Conservation (phyloP, 2,329 filamentous ascomycete genomes). For the Ascochyta fabae region DNA sequence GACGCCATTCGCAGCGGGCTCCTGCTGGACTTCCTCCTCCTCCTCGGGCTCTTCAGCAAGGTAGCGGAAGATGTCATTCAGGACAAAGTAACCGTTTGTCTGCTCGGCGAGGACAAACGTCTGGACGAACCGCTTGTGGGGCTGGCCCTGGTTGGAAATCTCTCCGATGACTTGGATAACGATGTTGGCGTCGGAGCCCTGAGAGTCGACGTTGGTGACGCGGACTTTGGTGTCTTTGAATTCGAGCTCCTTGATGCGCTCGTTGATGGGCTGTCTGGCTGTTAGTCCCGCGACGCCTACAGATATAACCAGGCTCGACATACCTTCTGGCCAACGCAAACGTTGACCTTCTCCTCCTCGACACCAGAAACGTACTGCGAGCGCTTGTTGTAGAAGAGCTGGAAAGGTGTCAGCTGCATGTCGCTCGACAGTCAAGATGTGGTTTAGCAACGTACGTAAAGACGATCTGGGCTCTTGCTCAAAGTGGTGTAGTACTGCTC, state of each 20-base stretch:
- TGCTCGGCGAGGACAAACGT: slow-evolving; percentile 97
- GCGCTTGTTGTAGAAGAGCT: slow-evolving; percentile 93
- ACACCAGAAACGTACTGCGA: slow-evolving; percentile 93
- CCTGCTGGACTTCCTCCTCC: slow-evolving; percentile 52
- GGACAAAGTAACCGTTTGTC: slow-evolving; percentile 94
- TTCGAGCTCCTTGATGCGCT: slow-evolving; percentile 89
- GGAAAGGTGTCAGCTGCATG: slow-evolving; percentile 27
- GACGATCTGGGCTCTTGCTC: slow-evolving; percentile 91
- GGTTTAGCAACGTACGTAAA: slow-evolving; percentile 63
- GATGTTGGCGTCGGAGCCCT: slow-evolving; percentile 90
- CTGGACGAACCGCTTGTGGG: slow-evolving; percentile 95
- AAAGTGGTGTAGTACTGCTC: slow-evolving; percentile 99
- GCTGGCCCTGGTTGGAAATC: slow-evolving; percentile 90
- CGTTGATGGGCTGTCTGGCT: slow-evolving; percentile 77
- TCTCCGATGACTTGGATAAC: slow-evolving; percentile 98
- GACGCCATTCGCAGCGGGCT: slow-evolving; percentile 44
- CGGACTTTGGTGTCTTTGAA: slow-evolving; percentile 99
- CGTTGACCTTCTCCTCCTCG: slow-evolving; percentile 86
- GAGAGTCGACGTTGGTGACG: slow-evolving; percentile 96
- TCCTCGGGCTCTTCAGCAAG: slow-evolving; percentile 84
- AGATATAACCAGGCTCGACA: slow-evolving; percentile 40
- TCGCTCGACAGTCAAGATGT: neutral
- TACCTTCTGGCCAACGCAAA: slow-evolving; percentile 88
- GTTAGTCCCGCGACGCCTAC: slow-evolving; percentile 5
- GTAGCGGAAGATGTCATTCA: slow-evolving; percentile 98